These are phyloP conservation scores for Pythium graminicola DNA, from an alignment of 352 stramenopile genomes.

Conservation along the genomic window DNA sequence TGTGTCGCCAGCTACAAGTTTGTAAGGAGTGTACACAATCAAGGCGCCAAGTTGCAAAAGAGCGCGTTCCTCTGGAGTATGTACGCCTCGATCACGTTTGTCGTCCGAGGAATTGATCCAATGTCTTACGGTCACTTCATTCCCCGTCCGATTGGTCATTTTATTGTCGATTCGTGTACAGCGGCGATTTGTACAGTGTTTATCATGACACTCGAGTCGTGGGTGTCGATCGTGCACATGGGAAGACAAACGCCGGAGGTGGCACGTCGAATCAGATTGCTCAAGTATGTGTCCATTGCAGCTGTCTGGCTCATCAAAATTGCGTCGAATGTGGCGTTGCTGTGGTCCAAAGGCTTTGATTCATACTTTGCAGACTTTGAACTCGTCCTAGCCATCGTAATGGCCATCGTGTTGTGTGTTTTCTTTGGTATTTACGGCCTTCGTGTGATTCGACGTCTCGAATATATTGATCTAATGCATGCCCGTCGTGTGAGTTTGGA, in stretches of 20 bases:
- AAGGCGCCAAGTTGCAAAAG: constrained; percentile 39
- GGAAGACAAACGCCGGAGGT: constrained; percentile 27
- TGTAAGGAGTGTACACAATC: constrained; percentile 24
- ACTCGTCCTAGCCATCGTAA: constrained; percentile 19
- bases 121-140: constrained; percentile 43
- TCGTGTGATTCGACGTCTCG: constrained; percentile 35
- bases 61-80: constrained; percentile 44
- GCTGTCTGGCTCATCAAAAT: constrained; percentile 38
- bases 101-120: constrained; percentile 49
- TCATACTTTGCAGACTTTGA: constrained; percentile 24
- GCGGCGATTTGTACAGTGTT: constrained; percentile 53
- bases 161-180: constrained; percentile 54
- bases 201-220: constrained; percentile 50
- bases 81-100: constrained; percentile 43
- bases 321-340: constrained; percentile 23
- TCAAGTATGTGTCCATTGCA: constrained; percentile 27
- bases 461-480: constrained; percentile 34
- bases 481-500: constrained; percentile 18
- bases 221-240: constrained; percentile 51
- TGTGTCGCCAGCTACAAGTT: constrained; percentile 40
- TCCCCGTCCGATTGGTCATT: constrained; percentile 32
- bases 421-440: constrained; percentile 28
- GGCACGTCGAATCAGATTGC: constrained; percentile 23
- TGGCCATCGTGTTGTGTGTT: constrained; percentile 24
- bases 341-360: constrained; percentile 35